phyloP scores from a whole-genome alignment of 2,329 filamentous ascomycete genomes.

The Penicillium digitatum region DNA sequence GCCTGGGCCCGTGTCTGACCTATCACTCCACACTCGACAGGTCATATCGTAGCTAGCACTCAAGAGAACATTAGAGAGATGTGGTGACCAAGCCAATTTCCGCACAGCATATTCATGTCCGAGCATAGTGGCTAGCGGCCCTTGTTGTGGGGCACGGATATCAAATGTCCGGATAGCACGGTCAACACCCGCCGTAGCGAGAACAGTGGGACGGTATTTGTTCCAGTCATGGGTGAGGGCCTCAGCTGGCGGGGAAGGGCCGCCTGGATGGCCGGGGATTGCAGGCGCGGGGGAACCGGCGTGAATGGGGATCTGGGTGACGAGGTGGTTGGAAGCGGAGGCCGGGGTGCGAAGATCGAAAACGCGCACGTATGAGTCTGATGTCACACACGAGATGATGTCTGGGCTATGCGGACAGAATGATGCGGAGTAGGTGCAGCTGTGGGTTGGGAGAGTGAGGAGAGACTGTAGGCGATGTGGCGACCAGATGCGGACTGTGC shows the following conservation, averaged over 20 bases:
- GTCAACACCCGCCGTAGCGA: constrained; percentile 89
- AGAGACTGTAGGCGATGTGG: constrained; percentile 71
- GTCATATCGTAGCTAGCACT: constrained; percentile 98
- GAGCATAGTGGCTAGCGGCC: constrained; percentile 68
- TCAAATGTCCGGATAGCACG: constrained; percentile 85
- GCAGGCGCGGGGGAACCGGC: constrained; percentile 53
- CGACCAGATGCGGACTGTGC: constrained; percentile 92
- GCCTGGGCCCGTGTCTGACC: constrained; percentile 43
- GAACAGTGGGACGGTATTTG: constrained; percentile 81
- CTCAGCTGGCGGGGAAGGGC: constrained; percentile 64
- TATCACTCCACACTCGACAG: constrained; percentile 88
- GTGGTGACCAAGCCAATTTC: constrained; percentile 84
- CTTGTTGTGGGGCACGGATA: constrained; percentile 68
- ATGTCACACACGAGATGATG: constrained; percentile 80
- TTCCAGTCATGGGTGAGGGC: constrained; percentile 98
- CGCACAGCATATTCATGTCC: constrained; percentile 91
- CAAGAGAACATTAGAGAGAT: constrained; percentile 80
- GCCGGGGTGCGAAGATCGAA: constrained; percentile 88
- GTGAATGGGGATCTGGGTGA: constrained; percentile 78
- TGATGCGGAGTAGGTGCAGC: constrained; percentile 87
- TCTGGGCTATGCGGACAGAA: constrained; percentile 86
- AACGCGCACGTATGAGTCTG: constrained; percentile 81
- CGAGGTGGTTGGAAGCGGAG: constrained; percentile 82
- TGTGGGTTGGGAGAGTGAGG: constrained; percentile 82
- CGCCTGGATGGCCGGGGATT: constrained; percentile 35